Evolutionary conservation across 768 basidiomycete genomes (phyloP).

Genomic region (Tephrocybe sp.): DNA sequence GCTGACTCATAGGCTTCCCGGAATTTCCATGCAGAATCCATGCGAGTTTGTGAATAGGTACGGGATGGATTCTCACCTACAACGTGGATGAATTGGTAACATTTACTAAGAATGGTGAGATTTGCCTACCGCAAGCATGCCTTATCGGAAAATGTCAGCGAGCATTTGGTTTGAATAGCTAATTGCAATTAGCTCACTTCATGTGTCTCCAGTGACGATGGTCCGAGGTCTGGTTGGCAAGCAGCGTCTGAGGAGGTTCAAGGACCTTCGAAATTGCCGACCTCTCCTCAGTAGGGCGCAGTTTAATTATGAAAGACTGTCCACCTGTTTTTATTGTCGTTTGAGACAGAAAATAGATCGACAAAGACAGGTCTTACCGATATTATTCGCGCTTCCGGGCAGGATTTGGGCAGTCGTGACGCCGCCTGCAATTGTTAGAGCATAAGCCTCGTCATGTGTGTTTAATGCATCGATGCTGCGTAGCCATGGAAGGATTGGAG

Average conservation of each 20-base stretch:
- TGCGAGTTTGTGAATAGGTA: slow-evolving; percentile 46
- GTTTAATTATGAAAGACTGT: slow-evolving; percentile 76
- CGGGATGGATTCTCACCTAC: slow-evolving; percentile 56
- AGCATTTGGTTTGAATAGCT: background rate
- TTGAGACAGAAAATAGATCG: background rate
- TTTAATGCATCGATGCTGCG: slow-evolving; percentile 72
- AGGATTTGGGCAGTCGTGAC: slow-evolving; percentile 76
- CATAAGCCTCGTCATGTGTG: slow-evolving; percentile 66
- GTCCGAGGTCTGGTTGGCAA: slow-evolving; percentile 36
- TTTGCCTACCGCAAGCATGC: slow-evolving; percentile 57
- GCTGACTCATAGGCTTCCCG: slow-evolving; percentile 72
- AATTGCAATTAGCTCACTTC: slow-evolving; percentile 47
- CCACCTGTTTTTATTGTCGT: slow-evolving; percentile 44
- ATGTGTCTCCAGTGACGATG: slow-evolving; percentile 67
- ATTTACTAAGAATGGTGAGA: slow-evolving; percentile 4
- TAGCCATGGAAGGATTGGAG: slow-evolving; percentile 57
- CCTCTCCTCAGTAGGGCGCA: slow-evolving; percentile 67
- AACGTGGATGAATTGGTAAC: background rate
- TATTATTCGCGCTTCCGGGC: slow-evolving; percentile 64
- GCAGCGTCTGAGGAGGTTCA: slow-evolving; percentile 61
- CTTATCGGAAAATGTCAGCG: slow-evolving; percentile 24
- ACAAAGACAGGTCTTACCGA: slow-evolving; percentile 36
- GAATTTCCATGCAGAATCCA: slow-evolving; percentile 68
- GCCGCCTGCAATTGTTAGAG: slow-evolving; percentile 60
- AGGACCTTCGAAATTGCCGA: slow-evolving; percentile 66